A percentile compares a stretch with the other conserved stretches of the same genome.
phyloP scores from a whole-genome alignment of 2,329 filamentous ascomycete genomes.

The Pseudogymnoascus sp. region DNA sequence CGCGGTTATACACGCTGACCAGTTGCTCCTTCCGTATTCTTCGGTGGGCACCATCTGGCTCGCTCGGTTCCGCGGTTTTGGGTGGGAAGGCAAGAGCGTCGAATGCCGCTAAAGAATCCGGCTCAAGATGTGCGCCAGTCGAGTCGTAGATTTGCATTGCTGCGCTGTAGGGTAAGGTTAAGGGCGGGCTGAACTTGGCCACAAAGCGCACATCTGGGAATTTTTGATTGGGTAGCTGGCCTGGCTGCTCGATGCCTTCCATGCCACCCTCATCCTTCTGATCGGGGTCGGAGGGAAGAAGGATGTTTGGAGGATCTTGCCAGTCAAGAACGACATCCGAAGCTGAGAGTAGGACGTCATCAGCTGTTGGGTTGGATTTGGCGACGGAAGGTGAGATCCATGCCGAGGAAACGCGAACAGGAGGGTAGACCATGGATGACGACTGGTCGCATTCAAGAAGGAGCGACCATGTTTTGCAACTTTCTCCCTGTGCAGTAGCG shows the following conservation, averaged over 20 bases:
- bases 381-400: conserved; percentile 68
- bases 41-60: conserved; percentile 20
- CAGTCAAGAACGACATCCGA: conserved; percentile 52
- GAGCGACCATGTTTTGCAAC: conserved; percentile 55
- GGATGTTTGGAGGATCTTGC: conserved; percentile 63
- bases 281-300: conserved; percentile 43
- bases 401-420: conserved; percentile 63
- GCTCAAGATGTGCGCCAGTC: conserved; percentile 54
- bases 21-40: neutral
- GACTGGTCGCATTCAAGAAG: conserved; percentile 57
- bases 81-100: conserved; percentile 48
- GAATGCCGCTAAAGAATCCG: conserved; percentile 39
- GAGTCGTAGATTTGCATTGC: conserved; percentile 57
- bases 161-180: conserved; percentile 60
- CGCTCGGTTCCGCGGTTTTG: conserved; percentile 23
- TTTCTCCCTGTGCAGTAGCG: conserved; percentile 37
- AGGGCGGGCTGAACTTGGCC: conserved; percentile 66
- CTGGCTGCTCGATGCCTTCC: conserved; percentile 45
- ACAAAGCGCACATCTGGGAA: conserved; percentile 69
- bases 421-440: conserved; percentile 42
- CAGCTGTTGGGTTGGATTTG: conserved; percentile 45
- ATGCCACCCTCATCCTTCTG: conserved; percentile 46
- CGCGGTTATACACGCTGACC: neutral
- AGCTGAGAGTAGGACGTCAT: conserved; percentile 33
- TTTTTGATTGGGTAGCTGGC: conserved; percentile 41